These are phyloP conservation scores for Haemoproteus tartakovskyi DNA, from an alignment of 169 alveolate species.

Conservation along the genomic window DNA sequence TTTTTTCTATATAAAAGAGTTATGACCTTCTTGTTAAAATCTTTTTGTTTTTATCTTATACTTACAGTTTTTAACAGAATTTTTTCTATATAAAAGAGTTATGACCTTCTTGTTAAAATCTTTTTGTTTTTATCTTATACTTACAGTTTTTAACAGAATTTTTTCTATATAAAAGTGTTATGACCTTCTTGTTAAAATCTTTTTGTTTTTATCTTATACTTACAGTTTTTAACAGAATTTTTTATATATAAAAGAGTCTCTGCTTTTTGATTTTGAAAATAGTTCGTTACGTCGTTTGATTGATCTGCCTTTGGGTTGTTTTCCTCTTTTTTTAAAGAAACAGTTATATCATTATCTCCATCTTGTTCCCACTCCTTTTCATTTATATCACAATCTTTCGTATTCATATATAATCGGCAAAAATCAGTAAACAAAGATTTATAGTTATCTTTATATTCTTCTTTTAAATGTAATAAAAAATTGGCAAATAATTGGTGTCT, in stretches of 20 bases:
- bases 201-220: background rate
- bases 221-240: background rate
- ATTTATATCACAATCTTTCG: background rate
- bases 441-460: slow-evolving; percentile 12
- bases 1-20: no score
- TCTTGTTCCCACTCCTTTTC: background rate
- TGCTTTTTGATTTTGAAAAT: slow-evolving; percentile 4
- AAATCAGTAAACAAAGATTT: slow-evolving; percentile 3
- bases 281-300: background rate
- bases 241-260: slow-evolving; percentile 5
- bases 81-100: no score
- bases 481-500: slow-evolving; percentile 10
- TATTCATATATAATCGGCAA: slow-evolving; percentile 11
- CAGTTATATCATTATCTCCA: background rate
- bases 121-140: no score
- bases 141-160: no score
- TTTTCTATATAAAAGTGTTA: no score
- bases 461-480: slow-evolving; percentile 6
- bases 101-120: no score
- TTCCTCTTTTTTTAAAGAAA: background rate
- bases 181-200: slow-evolving; percentile 5
- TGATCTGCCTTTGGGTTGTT: background rate
- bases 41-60: no score
- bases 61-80: no score
- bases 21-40: no score